These are phyloP conservation scores for Colletotrichum liriopes DNA, from an alignment of 2,329 filamentous ascomycete genomes.

Conservation along the genomic window DNA sequence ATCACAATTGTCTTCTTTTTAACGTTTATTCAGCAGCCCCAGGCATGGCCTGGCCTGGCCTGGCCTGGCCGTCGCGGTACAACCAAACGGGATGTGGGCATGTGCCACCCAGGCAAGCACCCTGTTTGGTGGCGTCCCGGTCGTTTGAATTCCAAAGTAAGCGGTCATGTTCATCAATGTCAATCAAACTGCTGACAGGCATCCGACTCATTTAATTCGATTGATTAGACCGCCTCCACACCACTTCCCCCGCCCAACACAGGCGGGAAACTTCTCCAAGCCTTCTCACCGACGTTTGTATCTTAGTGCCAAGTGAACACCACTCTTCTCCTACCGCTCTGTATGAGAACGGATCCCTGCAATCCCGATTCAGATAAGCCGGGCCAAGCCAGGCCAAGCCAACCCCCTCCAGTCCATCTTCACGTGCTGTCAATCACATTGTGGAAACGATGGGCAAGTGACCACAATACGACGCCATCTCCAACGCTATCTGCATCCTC, in stretches of 20 bases:
- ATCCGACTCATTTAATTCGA: neutral
- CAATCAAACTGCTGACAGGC: constrained; percentile 1
- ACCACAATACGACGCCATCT: constrained; percentile 17
- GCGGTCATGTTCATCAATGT: neutral
- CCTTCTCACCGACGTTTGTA: neutral
- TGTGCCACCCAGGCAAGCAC: constrained; percentile 13
- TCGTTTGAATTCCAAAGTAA: neutral
- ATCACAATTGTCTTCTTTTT: no score
- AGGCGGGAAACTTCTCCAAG: neutral
- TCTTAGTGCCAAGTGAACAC: neutral
- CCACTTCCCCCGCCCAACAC: neutral
- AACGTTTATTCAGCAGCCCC: neutral
- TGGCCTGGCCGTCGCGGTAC: no score
- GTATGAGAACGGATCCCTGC: neutral
- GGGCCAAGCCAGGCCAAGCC: neutral
- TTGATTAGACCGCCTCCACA: neutral
- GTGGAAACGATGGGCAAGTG: constrained; percentile 23
- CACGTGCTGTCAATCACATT: constrained; percentile 25
- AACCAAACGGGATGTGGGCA: neutral
- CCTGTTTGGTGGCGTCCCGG: neutral
- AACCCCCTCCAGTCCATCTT: constrained; percentile 11
- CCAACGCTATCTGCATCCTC: constrained; percentile 11
- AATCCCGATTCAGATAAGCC: neutral
- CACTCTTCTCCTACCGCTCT: neutral
- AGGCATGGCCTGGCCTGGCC: no score